Evolutionary conservation across 352 stramenopile genomes (phyloP), one percentile per base, ranked within the genome.

Genomic region (Phytophthora nicotianae): DNA sequence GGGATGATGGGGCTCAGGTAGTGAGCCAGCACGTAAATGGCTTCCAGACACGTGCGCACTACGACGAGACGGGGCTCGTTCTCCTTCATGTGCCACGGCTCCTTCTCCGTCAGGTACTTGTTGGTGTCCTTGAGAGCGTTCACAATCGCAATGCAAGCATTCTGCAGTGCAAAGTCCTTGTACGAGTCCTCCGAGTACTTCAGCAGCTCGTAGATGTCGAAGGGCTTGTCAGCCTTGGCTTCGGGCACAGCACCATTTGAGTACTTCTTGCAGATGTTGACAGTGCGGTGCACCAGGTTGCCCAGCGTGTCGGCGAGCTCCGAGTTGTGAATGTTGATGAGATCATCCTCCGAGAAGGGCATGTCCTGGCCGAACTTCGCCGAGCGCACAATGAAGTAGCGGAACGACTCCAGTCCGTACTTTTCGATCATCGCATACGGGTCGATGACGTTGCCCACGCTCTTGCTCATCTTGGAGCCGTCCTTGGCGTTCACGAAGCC

Each of bases 391-490:
- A 98, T 81, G 60, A 95, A 96, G 67, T 96, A 99, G 50, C 97
- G 87, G 78, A 99, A 98, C 45, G 96, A 97, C 73, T 99, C 97
- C 8, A 98, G 71, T 20, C 91, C 83, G 70, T 96, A 98, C 65
- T 92, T 96, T 41, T 86, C 68, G 6, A 99, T 88, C 63, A 99
- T 89, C 32, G 98, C 91, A 54, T 98, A 88, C 38, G 97, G 97
- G 59, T 99, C 92, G 50, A 99, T 90, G 17, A 99, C 96, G 78
- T 99, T 99, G 23, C 97, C 97, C 29, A 99, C 79, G 16, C 92
- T 99, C 77, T 99, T 99, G 65, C 91, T 98, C 79, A 99, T 99
- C 83, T 99, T 99, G 58, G 97, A 93, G 21, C 97, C 96, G 62
- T 99, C 96, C 72, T 98, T 98, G 17, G 97, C 98, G 72, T 95